Base-by-base conservation (phyloP, 2,329 filamentous ascomycete species). In the Colletotrichum navitas region DNA sequence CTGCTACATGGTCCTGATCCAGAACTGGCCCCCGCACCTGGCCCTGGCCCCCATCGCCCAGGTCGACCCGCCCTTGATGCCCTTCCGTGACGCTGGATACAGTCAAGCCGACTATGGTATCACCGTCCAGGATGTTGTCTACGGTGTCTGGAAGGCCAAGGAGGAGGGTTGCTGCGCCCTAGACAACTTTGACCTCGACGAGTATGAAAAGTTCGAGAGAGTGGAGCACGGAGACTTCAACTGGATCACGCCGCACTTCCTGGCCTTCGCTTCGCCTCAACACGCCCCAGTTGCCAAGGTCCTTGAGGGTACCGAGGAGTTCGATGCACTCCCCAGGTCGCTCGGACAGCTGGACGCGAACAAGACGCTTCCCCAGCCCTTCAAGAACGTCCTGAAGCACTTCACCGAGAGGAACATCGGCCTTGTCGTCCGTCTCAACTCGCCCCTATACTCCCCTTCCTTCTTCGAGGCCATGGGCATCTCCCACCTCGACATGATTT, bases 211-310 rank as follows among this genome's bases (percentile, higher is more conserved):
- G 80, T 99, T 90, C 77, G 96, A 99, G 84, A 90, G 96, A 70
- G 96, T 99, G 26, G 96, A 99, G 80, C 94, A 98, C 86, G 96
- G 96, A 74, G 96, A 99, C 84, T 99, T 99, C 92, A 99, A 99
- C 89, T 99, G 96, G 96, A 89, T 99, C 71, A 97, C 95, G 7
- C 95, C 95, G 11, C 87, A 95, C 78, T 99, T 99, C 84, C 89
- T 99, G 63, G 96, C 96, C 29, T 98, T 99, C 80, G 96, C 96
- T 55, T 98, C 95, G 26, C 96, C 96, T 14, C 94, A 98, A 81
- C 92, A 95, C 77, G 87, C 89, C 68, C 93, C 94, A 6, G 89
- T 92, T 16, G 88, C 90, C 67, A 91, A 92, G 74, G 91, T 97
- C 68, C 87, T 91, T 11, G 87, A 90, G 68, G 90, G 89, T 51